These are phyloP conservation scores for Bifiguratus adelaidae DNA, from an alignment of 192 early-diverging fungal genomes.

Conservation along the genomic window DNA sequence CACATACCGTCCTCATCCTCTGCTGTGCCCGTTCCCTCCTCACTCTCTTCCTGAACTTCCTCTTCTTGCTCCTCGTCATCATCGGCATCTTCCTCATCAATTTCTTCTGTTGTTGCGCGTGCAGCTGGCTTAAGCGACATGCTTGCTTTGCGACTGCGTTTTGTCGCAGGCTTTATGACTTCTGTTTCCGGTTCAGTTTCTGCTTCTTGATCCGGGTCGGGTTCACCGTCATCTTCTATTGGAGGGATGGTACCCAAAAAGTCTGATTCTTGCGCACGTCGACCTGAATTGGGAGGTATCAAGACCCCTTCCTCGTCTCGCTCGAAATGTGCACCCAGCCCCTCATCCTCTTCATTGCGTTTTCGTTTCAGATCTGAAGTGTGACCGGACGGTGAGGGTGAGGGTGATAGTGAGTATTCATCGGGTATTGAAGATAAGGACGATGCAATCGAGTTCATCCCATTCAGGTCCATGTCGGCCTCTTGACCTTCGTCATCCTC, in stretches of 20 bases:
- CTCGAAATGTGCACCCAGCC: not conserved
- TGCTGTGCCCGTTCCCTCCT: constrained; percentile 8
- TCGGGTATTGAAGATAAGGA: constrained; percentile 25
- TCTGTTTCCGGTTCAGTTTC: not conserved
- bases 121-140: too few relatives aligned
- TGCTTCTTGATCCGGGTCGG: not conserved
- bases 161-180: too few relatives aligned
- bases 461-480: constrained; percentile 1
- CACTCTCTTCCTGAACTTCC: constrained; percentile 4
- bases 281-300: not conserved
- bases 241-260: not conserved
- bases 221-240: not conserved
- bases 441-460: constrained; percentile 18
- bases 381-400: constrained; percentile 10
- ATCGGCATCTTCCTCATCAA: not conserved
- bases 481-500: constrained; percentile 9
- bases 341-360: constrained; percentile 2
- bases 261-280: not conserved
- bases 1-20: constrained; percentile 4
- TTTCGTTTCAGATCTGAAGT: not conserved
- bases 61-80: constrained; percentile 1
- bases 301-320: not conserved
- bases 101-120: too few relatives aligned
- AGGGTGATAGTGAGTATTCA: constrained; percentile 24
- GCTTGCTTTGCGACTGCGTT: too few relatives aligned